Conservation (phyloP, 179 eudicot genomes). For the Beta corolliflora region DNA sequence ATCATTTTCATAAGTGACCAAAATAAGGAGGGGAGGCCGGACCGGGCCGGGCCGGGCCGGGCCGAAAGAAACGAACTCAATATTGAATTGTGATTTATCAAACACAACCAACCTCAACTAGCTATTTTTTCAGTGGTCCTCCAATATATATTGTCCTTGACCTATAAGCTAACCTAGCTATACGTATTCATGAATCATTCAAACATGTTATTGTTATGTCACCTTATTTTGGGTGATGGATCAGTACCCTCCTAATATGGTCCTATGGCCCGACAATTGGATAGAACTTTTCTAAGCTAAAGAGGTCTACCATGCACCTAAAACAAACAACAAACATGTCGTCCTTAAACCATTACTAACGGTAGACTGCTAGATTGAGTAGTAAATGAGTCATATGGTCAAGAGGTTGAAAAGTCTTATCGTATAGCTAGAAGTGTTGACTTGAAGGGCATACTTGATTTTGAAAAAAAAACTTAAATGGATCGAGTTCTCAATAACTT, state of each 20-base stretch:
- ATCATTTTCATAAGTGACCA: too few relatives aligned
- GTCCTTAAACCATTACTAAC: neutral
- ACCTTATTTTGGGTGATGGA: constrained; percentile 10
- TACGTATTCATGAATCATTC: neutral
- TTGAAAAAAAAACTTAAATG: too few relatives aligned
- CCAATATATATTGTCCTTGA: constrained; percentile 8
- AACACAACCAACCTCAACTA: neutral
- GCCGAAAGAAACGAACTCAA: neutral
- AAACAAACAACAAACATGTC: constrained; percentile 22
- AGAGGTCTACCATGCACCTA: constrained; percentile 3
- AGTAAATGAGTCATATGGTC: neutral
- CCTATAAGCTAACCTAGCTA: constrained; percentile 13
- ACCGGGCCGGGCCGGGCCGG: too few relatives aligned
- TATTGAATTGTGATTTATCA: neutral
- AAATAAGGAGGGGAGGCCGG: too few relatives aligned
- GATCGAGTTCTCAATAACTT: too few relatives aligned
- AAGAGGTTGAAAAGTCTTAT: too few relatives aligned
- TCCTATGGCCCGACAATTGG: constrained; percentile 16
- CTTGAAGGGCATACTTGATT: too few relatives aligned
- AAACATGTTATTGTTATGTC: constrained; percentile 1
- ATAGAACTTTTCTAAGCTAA: constrained; percentile 4
- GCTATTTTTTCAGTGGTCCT: constrained; percentile 20
- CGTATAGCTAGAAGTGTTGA: too few relatives aligned
- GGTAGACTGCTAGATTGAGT: constrained; percentile 5
- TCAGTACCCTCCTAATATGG: constrained; percentile 21